Evolutionary conservation across 306 rosid genomes (phyloP), one percentile per base, ranked within the genome.

Genomic region (Heteromeles arbutifolia): DNA sequence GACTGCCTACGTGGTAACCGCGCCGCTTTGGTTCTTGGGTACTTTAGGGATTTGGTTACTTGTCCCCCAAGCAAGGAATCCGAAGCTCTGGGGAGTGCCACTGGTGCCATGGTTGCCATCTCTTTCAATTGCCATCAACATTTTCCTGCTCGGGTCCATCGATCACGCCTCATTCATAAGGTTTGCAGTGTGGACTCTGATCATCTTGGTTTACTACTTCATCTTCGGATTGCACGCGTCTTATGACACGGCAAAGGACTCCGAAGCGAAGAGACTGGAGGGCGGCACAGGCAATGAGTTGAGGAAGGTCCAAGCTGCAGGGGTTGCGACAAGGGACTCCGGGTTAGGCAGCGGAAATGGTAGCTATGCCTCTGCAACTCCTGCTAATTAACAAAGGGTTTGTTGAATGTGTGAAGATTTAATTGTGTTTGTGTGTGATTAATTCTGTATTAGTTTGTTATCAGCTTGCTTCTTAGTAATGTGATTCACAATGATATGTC

Each of bases 21-120:
- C 12, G 3, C 90, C 93, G 3, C 11, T 93, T n/a, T 93, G 96
- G 96, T 4, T 86, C 21, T 4, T 81, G 7, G 89, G 85, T 29
- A 93, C 93, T 0, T 17, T n/a, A 0, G 88, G 83, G 11, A 81
- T 92, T 7, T 82, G 88, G 72, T 5, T 83, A 3, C 34, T 41
- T 18, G 92, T 92, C n/a, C 97, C 97, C 0, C 88, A 82, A 45
- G 97, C 92, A 4, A 90, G 78, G 81, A 58, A 69, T 25, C 97
- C 96, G 0, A 86, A 80, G 57, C 54, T 87, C 5, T 92, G 97
- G 97, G 97, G 96, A 0, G 92, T 87, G 18, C 97, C 97, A 1
- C 54, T 92, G 68, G 91, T 92, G 41, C 97, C 97, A 3, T 92
- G 88, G 92, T 34, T 92, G 32, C 97, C 97, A 25, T 88, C 94